phyloP scores from a whole-genome alignment of 805 yeast species.

The Monosporozyma solicola region DNA sequence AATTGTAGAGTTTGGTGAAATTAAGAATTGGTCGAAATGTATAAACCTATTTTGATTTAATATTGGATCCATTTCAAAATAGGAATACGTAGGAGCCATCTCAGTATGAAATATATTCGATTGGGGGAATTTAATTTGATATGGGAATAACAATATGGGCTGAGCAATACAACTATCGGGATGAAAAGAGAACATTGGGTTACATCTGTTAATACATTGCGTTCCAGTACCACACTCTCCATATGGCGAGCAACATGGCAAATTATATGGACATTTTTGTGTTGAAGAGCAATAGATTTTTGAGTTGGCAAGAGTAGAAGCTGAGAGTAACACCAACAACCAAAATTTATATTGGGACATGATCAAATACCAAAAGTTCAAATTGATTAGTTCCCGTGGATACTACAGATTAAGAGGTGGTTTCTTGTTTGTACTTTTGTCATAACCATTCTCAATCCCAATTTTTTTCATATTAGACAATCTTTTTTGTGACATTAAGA shows the following conservation, averaged over 20 bases:
- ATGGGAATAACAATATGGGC: slow-evolving; percentile 35
- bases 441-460: no score
- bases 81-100: background rate
- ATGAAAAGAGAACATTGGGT: slow-evolving; percentile 60
- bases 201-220: slow-evolving; percentile 79
- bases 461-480: no score
- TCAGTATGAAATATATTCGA: background rate
- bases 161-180: slow-evolving; percentile 65
- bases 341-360: background rate
- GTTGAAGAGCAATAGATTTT: slow-evolving; percentile 13
- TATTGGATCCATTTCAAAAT: background rate
- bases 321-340: background rate
- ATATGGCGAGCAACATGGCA: slow-evolving; percentile 84
- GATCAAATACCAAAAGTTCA: background rate
- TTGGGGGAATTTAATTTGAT: background rate
- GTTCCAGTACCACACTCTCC: slow-evolving; percentile 77
- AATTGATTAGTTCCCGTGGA: background rate
- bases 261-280: slow-evolving; percentile 54
- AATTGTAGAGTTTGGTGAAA: slow-evolving; percentile 32
- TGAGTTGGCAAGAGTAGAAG: background rate
- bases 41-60: slow-evolving; percentile 7
- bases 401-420: no score
- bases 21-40: slow-evolving; percentile 21
- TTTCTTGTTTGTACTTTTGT: no score
- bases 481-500: no score